Evolutionary conservation across 306 rosid species (phyloP).

Genomic region (Trichosanthes cucumerina): DNA sequence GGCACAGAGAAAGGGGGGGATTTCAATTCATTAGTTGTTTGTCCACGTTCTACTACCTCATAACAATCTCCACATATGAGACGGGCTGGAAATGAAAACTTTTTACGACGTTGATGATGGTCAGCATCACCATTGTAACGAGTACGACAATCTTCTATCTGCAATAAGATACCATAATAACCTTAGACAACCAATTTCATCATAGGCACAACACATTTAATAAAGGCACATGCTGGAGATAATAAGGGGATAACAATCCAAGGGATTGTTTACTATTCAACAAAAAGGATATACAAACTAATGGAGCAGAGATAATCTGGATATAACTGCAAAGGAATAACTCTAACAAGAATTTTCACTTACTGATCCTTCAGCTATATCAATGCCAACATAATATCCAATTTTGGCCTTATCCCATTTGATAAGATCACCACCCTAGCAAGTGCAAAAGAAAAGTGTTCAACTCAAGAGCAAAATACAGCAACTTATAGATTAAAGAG

Average conservation of each 20-base stretch:
- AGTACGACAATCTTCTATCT: constrained; percentile 95
- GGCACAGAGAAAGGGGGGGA: background rate
- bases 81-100: constrained; percentile 88
- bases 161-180: constrained; percentile 15
- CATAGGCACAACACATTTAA: background rate
- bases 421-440: constrained; percentile 97
- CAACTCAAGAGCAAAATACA: background rate
- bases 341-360: constrained; percentile 20
- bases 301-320: background rate
- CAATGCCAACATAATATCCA: constrained; percentile 96
- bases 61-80: constrained; percentile 92
- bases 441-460: constrained; percentile 7
- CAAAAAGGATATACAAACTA: background rate
- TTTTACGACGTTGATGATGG: constrained; percentile 86
- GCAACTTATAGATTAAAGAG: background rate
- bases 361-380: constrained; percentile 93
- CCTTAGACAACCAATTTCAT: background rate
- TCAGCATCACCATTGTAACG: constrained; percentile 96
- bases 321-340: constrained; percentile 11
- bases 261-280: background rate
- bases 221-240: background rate
- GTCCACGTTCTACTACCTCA: constrained; percentile 45
- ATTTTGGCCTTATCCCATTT: constrained; percentile 98
- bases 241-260: background rate
- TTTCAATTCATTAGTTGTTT: background rate